Conservation (phyloP, 495 filamentous ascomycete genomes). For the Annulohypoxylon bovei region DNA sequence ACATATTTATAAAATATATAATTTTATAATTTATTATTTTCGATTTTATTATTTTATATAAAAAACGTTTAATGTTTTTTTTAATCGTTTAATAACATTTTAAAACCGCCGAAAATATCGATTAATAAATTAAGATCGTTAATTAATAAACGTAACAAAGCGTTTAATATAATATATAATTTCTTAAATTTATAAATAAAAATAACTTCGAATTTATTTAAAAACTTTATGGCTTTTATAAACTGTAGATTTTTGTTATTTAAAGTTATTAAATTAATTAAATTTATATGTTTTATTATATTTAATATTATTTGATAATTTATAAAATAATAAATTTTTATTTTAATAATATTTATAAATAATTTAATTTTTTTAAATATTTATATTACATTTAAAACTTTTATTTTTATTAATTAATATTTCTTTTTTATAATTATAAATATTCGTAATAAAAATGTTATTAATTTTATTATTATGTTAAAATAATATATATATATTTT, state of each 20-base stretch:
- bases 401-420: conserved; percentile 11
- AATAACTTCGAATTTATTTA: conserved; percentile 13
- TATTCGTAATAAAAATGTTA: not conserved
- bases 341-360: conserved; percentile 6
- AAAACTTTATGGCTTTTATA: conserved; percentile 9
- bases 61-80: not conserved
- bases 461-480: not conserved
- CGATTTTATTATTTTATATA: not conserved
- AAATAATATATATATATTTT: conserved; percentile 1
- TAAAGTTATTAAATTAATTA: conserved; percentile 1
- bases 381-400: conserved; percentile 4
- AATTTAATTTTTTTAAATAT: not conserved
- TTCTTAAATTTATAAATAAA: conserved; percentile 7
- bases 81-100: too few species aligned
- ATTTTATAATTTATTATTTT: not conserved
- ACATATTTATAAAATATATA: not conserved
- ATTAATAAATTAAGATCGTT: not conserved
- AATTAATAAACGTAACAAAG: not conserved
- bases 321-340: not conserved
- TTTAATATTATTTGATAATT: conserved; percentile 9
- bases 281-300: conserved; percentile 1
- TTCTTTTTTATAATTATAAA: not conserved
- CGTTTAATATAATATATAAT: conserved; percentile 10
- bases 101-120: too few species aligned
- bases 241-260: conserved; percentile 1